A percentile compares a stretch with the other conserved stretches of the same genome.
phyloP scores from a whole-genome alignment of 352 stramenopile genomes.

The Discostella stelligera region DNA sequence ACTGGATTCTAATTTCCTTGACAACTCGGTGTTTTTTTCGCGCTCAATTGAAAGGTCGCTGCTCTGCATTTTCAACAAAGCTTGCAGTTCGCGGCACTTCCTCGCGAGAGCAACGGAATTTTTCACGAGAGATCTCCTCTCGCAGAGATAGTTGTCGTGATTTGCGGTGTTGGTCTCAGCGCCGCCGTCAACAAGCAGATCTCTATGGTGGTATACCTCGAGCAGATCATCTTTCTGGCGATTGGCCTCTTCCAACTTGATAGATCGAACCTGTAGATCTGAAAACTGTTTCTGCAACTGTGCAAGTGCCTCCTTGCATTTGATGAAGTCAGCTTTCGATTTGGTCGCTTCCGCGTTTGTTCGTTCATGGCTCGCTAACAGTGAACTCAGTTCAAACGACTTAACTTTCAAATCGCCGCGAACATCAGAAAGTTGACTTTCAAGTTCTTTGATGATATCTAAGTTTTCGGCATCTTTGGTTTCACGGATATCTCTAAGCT shows the following conservation, averaged over 20 bases:
- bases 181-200: conserved; percentile 16
- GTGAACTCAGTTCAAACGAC: conserved; percentile 24
- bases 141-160: neutral
- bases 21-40: conserved; percentile 24
- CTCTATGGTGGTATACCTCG: conserved; percentile 34
- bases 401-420: conserved; percentile 45
- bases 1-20: conserved; percentile 12
- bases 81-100: conserved; percentile 32
- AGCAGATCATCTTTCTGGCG: conserved; percentile 31
- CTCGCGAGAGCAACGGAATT: conserved; percentile 37
- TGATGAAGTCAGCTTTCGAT: conserved; percentile 15
- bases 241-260: conserved; percentile 32
- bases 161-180: neutral
- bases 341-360: conserved; percentile 16
- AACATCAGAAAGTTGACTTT: conserved; percentile 34
- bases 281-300: conserved; percentile 12
- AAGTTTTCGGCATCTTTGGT: conserved; percentile 26
- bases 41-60: conserved; percentile 13
- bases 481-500: conserved; percentile 20
- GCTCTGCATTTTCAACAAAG: neutral
- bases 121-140: conserved; percentile 30
- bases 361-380: conserved; percentile 23
- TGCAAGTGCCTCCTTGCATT: conserved; percentile 18
- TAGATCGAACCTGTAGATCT: conserved; percentile 11
- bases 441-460: conserved; percentile 36